These are phyloP conservation scores for Ophiocordyceps camponoti-rufipedis DNA, from an alignment of 2,329 filamentous ascomycete genomes.

Conservation along the genomic window DNA sequence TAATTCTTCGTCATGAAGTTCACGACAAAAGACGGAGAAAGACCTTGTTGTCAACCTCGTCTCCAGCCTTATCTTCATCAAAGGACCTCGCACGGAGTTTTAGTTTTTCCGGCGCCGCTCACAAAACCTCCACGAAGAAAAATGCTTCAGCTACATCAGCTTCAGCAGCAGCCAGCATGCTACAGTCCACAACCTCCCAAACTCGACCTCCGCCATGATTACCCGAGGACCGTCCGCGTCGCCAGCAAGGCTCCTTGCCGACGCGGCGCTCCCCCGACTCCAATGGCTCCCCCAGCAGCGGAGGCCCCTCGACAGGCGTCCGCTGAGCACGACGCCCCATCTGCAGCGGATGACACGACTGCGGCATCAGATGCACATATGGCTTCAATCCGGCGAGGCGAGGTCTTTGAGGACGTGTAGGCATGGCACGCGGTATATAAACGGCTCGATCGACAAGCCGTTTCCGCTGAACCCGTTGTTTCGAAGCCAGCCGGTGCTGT, in stretches of 20 bases:
- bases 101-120: too few species aligned
- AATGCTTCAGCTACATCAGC: background rate
- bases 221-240: background rate
- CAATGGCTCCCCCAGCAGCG: constrained; percentile 7
- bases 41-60: too few species aligned
- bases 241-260: background rate
- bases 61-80: too few species aligned
- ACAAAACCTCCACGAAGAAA: background rate
- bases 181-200: background rate
- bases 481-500: constrained; percentile 52
- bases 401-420: constrained; percentile 7
- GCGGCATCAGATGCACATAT: constrained; percentile 20
- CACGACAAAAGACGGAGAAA: too few species aligned
- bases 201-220: background rate
- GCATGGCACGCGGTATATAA: constrained; percentile 18
- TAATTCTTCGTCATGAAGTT: too few species aligned
- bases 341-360: constrained; percentile 17
- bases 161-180: background rate
- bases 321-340: constrained; percentile 21
- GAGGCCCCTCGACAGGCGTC: constrained; percentile 8
- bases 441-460: constrained; percentile 26
- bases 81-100: too few species aligned
- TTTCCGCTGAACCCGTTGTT: constrained; percentile 63
- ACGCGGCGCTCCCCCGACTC: background rate
- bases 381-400: constrained; percentile 14